Evolutionary conservation across 441 rosid genomes (phyloP), one percentile per base, ranked within the genome.

Genomic region (Geranium incanum): DNA sequence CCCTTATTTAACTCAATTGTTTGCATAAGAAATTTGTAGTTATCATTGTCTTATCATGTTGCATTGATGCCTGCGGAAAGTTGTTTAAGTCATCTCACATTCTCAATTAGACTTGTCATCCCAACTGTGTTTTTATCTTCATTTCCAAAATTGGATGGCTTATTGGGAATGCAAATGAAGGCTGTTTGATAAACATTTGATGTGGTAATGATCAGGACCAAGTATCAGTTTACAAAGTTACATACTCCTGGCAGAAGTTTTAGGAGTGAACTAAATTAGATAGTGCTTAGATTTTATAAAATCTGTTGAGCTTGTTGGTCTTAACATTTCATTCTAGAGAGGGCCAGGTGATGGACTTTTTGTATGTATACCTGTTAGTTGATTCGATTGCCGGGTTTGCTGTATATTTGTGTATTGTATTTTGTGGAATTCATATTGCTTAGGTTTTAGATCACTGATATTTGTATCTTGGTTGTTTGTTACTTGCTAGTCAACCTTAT

Each of bases 301-400:
- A 50, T 50, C 59, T 50, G 59, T 50, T 48, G 57, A 48, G 57
- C n/a, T 11, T 50, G 59, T 3, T 50, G 59, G 18, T 50, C 15
- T 13, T 0, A n/a, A 3, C 18, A 4, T 50, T 11, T 13, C 15
- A 48, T 1, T 13, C 5, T 3, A 48, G 15, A 9, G n/a, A 48
- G 16, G 15, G 57, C 12, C 57, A 48, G 16, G 16, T 48, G 57
- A 48, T 48, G 16, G 16, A 0, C 4, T 0, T 50, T 13, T 50
- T 50, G 59, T 50, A 50, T 50, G 59, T 15, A 50, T 50, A 50
- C 59, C n/a, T 50, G 5, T 50, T 50, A 50, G 59, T 50, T 50
- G 59, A 50, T 50, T 50, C 33, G 33, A 21, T 21, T 21, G 21
- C 21, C 21, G 21, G 21, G 21, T 21, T 21, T 21, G 21, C 21